Evolutionary conservation across 1,284 basidiomycete species (phyloP).

Genomic region (Rhodotorula sp.): DNA sequence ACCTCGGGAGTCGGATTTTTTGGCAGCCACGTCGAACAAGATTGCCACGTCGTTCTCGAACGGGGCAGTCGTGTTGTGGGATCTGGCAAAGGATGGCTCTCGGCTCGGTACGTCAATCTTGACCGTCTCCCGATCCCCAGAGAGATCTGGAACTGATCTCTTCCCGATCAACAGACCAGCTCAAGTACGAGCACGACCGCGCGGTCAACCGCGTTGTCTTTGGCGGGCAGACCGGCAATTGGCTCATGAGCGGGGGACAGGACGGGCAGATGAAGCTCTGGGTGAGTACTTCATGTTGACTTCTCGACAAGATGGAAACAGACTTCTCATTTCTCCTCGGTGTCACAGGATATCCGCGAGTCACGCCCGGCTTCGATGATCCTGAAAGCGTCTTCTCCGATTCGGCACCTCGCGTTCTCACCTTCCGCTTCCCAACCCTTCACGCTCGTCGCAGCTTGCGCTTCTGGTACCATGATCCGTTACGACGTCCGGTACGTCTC

Average conservation of each 20-base stretch:
- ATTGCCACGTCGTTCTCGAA: constrained; percentile 38
- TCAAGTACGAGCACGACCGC: constrained; percentile 39
- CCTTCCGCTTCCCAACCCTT: constrained; percentile 38
- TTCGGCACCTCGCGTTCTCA: constrained; percentile 39
- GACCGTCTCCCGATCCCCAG: too few relatives aligned
- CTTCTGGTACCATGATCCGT: constrained; percentile 40
- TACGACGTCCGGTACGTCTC: constrained; percentile 39
- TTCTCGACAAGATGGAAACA: too few relatives aligned
- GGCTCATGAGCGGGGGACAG: constrained; percentile 39
- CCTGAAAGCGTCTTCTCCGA: constrained; percentile 39
- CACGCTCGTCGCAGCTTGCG: constrained; percentile 38
- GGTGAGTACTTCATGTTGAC: constrained; percentile 8
- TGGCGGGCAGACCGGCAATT: constrained; percentile 36
- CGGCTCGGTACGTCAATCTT: constrained; percentile 17
- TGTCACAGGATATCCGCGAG: constrained; percentile 34
- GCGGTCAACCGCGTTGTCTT: constrained; percentile 39
- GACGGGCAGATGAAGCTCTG: constrained; percentile 41
- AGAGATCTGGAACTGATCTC: not conserved
- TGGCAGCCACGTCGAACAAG: constrained; percentile 27
- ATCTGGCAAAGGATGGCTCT: constrained; percentile 27
- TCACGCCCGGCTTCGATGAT: constrained; percentile 20
- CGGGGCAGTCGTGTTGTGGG: constrained; percentile 40
- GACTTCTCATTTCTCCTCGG: not conserved
- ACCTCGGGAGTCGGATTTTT: not conserved
- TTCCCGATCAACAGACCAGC: constrained; percentile 21